Base-by-base conservation (phyloP, 495 filamentous ascomycete species). In the Astrothelium subdiscretum region DNA sequence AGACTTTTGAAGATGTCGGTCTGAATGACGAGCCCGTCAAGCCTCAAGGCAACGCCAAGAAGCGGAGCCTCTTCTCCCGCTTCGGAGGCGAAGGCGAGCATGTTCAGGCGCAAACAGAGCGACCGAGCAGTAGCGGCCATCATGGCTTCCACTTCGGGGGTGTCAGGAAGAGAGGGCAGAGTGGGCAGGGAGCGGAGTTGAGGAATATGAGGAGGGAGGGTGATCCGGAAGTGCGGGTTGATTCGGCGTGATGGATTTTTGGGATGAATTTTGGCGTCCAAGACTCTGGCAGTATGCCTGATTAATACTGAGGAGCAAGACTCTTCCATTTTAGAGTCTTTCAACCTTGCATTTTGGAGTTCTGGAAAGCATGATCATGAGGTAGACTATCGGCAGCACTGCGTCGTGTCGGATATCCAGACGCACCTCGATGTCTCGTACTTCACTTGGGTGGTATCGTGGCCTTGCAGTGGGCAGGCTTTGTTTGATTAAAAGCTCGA, bases 1-100 rank as follows among this genome's bases (percentile, higher is more conserved):
- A 91, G 66, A 72, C 75, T 31, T 96, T 97, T 69, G 94, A 97
- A 71, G 95, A 98, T 6, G 89, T 98, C 3, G 90, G 89, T 0
- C 77, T 98, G 20, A 84, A 87, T 54, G 92, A 94, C 63, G 89
- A 90, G 42, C 71, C 80, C 60, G 78, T 80, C 61, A 54, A 54
- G 48, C 77, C 79, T 0, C 60, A 43, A 27, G 52, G 57, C 22
- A 62, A 58, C 31, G 40, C 42, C 31, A 96, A 92, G 78, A 94
- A 88, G 74, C 85, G 84, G 63, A 79, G 90, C 32, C 83, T 97
- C 64, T 96, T 97, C 66, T 78, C 88, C 26, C 88, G 91, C 58
- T 94, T 98, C 70, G 35, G 57, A 0, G 58, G 63, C 31, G 62
- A 68, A 27, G 20, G n/a, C 31, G 74, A 38, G 32, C 51, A 43